Evolutionary conservation across 306 rosid species (phyloP).

Genomic region (Albizia julibrissin): DNA sequence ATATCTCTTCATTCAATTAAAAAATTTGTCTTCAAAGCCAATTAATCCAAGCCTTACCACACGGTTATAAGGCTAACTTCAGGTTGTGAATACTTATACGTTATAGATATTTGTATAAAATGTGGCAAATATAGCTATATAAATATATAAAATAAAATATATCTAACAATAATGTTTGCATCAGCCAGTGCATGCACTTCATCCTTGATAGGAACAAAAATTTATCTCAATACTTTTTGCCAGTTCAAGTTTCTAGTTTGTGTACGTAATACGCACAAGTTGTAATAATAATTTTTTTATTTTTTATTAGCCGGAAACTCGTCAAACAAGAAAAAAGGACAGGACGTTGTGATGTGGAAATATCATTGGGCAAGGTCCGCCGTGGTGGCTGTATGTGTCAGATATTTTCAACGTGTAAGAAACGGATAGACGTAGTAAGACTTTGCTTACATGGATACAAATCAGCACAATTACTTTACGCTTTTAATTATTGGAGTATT

Average conservation of each 20-base stretch:
- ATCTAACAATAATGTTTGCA: background rate
- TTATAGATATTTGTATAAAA: background rate
- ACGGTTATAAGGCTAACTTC: background rate
- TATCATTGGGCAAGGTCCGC: conserved; percentile 16
- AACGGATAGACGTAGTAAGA: conserved; percentile 19
- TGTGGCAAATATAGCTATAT: background rate
- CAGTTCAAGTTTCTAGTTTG: too few species aligned
- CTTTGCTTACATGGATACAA: background rate
- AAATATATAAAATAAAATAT: too few species aligned
- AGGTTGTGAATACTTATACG: background rate
- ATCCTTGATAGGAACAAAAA: background rate
- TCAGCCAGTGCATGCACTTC: background rate
- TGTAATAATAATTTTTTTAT: background rate
- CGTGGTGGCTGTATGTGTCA: conserved; percentile 24
- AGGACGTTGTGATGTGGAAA: background rate
- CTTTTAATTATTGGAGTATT: background rate
- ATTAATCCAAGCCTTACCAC: background rate
- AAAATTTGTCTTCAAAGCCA: background rate
- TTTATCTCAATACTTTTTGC: background rate
- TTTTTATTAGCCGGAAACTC: background rate
- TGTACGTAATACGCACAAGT: background rate
- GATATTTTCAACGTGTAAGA: conserved; percentile 4
- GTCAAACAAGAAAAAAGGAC: background rate
- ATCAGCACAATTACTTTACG: background rate
- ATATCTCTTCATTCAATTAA: background rate